Percentiles rank a stretch among this genome's conserved stretches.
Conservation (phyloP, 306 rosid species). For the Pueraria montana region DNA sequence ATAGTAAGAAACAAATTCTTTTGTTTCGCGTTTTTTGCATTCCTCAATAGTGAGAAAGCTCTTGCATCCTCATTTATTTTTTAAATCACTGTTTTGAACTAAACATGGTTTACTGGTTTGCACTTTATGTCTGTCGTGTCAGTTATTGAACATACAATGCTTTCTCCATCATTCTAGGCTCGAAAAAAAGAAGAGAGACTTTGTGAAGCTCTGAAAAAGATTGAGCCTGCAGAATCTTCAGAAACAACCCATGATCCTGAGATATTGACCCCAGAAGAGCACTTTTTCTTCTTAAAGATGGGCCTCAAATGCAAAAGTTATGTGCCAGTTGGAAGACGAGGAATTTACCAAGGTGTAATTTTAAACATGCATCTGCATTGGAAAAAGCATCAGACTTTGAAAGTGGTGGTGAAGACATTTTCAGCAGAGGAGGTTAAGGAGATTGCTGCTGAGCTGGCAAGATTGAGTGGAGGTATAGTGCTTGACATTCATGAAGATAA, state of each 20-base stretch:
- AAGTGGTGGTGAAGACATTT: constrained; percentile 92
- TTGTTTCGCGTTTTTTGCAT: constrained; percentile 14
- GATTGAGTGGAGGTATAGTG: constrained; percentile 90
- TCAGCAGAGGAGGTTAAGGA: constrained; percentile 91
- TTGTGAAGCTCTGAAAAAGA: constrained; percentile 76
- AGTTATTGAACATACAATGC: constrained; percentile 21
- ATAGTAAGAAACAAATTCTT: constrained; percentile 16
- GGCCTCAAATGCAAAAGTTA: constrained; percentile 92
- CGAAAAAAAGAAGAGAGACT: constrained; percentile 79
- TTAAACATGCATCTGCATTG: constrained; percentile 98
- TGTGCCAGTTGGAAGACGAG: constrained; percentile 95
- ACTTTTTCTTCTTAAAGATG: constrained; percentile 94
- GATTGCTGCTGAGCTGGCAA: constrained; percentile 89
- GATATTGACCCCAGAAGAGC: constrained; percentile 95
- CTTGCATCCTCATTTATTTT: constrained; percentile 16
- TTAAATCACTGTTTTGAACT: constrained; percentile 15
- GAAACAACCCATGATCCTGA: constrained; percentile 93
- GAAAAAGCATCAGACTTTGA: constrained; percentile 95
- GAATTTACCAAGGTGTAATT: constrained; percentile 95
- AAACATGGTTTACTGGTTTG: constrained; percentile 14
- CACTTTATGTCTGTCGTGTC: constrained; percentile 16
- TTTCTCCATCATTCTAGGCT: constrained; percentile 66
- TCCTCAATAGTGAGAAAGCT: constrained; percentile 33
- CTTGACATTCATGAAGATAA: constrained; percentile 87
- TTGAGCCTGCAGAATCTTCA: constrained; percentile 85